A percentile compares a stretch with the other conserved stretches of the same genome.
Conservation (phyloP, 2,329 filamentous ascomycete species). For the Penicillium occitanis region DNA sequence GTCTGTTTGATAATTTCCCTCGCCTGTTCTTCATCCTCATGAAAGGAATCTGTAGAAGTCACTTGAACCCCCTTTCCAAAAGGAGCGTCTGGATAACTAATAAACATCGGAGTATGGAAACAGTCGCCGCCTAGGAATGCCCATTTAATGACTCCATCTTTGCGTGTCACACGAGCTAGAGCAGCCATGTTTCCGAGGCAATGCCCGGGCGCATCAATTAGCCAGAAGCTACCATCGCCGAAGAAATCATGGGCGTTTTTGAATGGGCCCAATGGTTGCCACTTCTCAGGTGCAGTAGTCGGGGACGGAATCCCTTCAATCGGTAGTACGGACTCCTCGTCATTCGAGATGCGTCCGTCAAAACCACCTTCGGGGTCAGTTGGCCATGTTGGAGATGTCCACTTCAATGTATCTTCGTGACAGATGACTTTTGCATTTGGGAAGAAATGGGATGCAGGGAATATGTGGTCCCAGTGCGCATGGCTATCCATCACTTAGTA, state of each 20-base stretch:
- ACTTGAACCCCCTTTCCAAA: slow-evolving; percentile 15
- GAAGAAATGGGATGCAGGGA: slow-evolving; percentile 1
- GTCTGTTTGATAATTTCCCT: slow-evolving; percentile 14
- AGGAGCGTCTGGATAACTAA: slow-evolving; percentile 15
- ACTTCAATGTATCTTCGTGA: neutral
- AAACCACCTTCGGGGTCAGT: slow-evolving; percentile 10
- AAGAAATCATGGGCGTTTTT: slow-evolving; percentile 39
- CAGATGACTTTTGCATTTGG: slow-evolving; percentile 16
- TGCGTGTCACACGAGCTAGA: slow-evolving; percentile 2
- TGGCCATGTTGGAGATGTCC: slow-evolving; percentile 12
- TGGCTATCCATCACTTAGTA: neutral
- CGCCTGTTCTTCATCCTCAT: slow-evolving; percentile 12
- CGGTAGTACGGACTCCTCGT: neutral
- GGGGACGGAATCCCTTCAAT: slow-evolving; percentile 9
- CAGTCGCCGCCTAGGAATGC: slow-evolving; percentile 15
- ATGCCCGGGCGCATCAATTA: slow-evolving; percentile 40
- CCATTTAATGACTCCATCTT: slow-evolving; percentile 12
- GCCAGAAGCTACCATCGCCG: slow-evolving; percentile 42
- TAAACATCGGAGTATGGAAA: slow-evolving; percentile 5
- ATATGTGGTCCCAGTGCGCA: slow-evolving; percentile 16
- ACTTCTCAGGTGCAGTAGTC: slow-evolving; percentile 19
- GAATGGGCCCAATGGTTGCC: slow-evolving; percentile 37
- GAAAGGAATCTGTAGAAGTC: slow-evolving; percentile 8
- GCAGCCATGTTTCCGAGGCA: slow-evolving; percentile 46
- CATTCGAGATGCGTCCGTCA: slow-evolving; percentile 11